Evolutionary conservation across 306 rosid genomes (phyloP).

Genomic region (Herpetospermum pedunculosum): DNA sequence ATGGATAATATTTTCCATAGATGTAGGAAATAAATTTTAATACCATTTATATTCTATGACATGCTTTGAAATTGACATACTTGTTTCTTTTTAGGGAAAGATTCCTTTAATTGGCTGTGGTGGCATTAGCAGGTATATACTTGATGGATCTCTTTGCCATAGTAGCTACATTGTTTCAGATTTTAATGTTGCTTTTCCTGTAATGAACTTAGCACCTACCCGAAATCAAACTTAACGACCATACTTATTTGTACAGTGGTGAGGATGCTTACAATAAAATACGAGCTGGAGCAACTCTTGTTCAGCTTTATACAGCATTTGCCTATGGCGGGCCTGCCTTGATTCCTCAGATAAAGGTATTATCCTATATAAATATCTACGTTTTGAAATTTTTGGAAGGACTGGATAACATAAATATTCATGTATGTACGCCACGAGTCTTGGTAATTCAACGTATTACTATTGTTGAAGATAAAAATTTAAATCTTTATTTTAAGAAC

Average conservation of each 20-base stretch:
- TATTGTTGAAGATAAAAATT: neutral
- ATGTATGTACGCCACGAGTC: neutral
- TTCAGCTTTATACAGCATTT: slow-evolving; percentile 87
- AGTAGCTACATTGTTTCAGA: neutral
- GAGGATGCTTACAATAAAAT: slow-evolving; percentile 87
- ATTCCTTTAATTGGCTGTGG: slow-evolving; percentile 88
- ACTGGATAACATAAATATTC: neutral
- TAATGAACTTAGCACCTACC: slow-evolving; percentile 2
- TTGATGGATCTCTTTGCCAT: neutral
- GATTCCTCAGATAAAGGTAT: slow-evolving; percentile 90
- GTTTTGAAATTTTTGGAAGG: neutral
- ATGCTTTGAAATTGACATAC: neutral
- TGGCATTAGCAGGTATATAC: slow-evolving; percentile 75
- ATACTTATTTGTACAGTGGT: slow-evolving; percentile 36
- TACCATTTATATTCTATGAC: neutral
- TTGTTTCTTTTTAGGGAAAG: slow-evolving; percentile 51
- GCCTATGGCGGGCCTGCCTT: slow-evolving; percentile 97
- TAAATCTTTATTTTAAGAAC: neutral
- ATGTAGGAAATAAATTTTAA: neutral
- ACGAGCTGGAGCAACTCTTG: slow-evolving; percentile 88
- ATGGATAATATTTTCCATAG: neutral
- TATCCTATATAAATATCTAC: neutral
- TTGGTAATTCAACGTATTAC: neutral
- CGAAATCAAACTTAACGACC: slow-evolving; percentile 8
- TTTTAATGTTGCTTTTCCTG: neutral